Evolutionary conservation across 78 protist species (phyloP).

Genomic region (Guillardia theta): DNA sequence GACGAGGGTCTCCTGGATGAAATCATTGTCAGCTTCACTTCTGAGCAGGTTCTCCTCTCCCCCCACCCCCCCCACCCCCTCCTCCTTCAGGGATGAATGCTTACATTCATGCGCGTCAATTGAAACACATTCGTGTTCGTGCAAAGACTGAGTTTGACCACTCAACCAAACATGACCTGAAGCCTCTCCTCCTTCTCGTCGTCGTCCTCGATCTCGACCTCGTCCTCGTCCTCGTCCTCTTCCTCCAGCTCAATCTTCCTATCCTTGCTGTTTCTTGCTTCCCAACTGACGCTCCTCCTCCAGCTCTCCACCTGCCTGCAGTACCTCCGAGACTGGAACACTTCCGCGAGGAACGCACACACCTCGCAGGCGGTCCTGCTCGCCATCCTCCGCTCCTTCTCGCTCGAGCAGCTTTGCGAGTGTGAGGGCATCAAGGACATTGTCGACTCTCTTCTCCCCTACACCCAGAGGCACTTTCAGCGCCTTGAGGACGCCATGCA

Average conservation of each 20-base stretch:
- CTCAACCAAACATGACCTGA: not conserved
- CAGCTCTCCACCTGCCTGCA: conserved; percentile 57
- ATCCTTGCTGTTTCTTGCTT: not conserved
- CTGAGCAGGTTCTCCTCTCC: too few species aligned
- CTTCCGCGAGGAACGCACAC: conserved; percentile 55
- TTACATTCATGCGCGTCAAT: not conserved
- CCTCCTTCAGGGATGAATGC: not conserved
- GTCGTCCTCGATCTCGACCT: not conserved
- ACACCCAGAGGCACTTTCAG: conserved; percentile 82
- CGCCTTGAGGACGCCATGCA: conserved; percentile 68
- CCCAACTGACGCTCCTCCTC: not conserved
- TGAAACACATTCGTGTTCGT: not conserved
- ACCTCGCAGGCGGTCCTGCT: conserved; percentile 53
- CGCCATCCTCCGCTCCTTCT: not conserved
- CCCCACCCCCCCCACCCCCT: too few species aligned
- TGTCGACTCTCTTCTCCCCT: conserved; percentile 78
- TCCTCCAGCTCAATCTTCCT: too few species aligned
- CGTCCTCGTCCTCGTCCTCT: not conserved
- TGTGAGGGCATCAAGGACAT: not conserved
- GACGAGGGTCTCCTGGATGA: too few species aligned
- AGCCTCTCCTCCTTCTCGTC: not conserved
- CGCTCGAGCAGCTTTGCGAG: conserved; percentile 33
- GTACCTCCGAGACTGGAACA: conserved; percentile 87
- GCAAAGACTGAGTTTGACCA: not conserved
- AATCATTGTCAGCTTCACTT: too few species aligned